Evolutionary conservation across 495 filamentous ascomycete species (phyloP).

Genomic region (Peziza echinospora): DNA sequence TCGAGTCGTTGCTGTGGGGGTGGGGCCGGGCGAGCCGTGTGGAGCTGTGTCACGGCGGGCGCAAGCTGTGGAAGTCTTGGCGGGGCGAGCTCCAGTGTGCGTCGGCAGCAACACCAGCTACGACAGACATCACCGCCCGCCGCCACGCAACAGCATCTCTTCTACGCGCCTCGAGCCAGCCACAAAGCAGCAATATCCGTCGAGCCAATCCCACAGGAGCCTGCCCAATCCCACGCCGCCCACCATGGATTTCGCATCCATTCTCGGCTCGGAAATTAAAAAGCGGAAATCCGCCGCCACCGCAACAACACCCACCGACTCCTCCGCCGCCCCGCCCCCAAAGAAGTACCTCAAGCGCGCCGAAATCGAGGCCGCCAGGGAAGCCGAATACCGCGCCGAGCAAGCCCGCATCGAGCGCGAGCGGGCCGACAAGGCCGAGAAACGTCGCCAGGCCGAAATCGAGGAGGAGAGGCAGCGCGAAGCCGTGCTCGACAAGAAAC

Average conservation of each 20-base stretch:
- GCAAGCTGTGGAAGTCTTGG: too few species aligned
- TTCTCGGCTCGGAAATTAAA: constrained; percentile 84
- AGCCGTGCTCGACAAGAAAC: constrained; percentile 57
- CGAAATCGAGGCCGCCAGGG: constrained; percentile 64
- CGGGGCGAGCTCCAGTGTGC: too few species aligned
- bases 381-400: constrained; percentile 58
- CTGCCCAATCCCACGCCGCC: constrained; percentile 7
- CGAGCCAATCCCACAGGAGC: too few species aligned
- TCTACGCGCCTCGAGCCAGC: too few species aligned
- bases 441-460: constrained; percentile 81
- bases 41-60: too few species aligned
- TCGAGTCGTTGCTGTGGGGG: too few species aligned
- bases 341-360: constrained; percentile 77
- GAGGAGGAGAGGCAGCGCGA: constrained; percentile 48
- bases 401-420: constrained; percentile 46
- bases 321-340: constrained; percentile 19
- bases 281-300: constrained; percentile 27
- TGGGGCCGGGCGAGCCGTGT: too few species aligned
- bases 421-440: constrained; percentile 39
- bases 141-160: too few species aligned
- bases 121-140: too few species aligned
- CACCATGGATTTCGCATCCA: constrained; percentile 78
- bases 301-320: too few species aligned
- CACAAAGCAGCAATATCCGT: too few species aligned
- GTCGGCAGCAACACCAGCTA: too few species aligned